Evolutionary conservation across 1,284 basidiomycete species (phyloP).

Genomic region (Mrakiaceae sp.): DNA sequence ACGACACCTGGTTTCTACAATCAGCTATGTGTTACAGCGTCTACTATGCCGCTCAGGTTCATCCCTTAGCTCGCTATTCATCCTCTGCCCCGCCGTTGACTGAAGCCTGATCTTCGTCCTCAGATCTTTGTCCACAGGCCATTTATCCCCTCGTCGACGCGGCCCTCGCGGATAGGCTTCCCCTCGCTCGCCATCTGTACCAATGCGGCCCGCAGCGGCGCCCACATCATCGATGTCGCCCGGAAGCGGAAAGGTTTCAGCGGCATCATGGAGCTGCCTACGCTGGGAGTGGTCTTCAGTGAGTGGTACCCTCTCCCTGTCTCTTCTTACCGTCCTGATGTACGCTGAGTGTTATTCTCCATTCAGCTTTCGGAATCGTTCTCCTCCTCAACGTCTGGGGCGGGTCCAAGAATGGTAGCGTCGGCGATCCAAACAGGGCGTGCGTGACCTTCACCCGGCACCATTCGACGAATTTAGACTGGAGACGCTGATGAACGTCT

Average conservation of each 20-base stretch:
- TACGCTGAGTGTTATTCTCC: background rate
- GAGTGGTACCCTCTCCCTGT: too few species aligned
- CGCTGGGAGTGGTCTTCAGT: too few species aligned
- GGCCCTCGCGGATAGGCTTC: slow-evolving; percentile 27
- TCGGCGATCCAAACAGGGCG: slow-evolving; percentile 36
- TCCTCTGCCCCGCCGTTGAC: background rate
- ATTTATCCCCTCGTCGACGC: slow-evolving; percentile 51
- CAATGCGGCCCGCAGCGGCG: slow-evolving; percentile 67
- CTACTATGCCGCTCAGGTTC: slow-evolving; percentile 48
- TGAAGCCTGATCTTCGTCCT: background rate
- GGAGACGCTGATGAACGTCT: too few species aligned
- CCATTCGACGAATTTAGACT: too few species aligned
- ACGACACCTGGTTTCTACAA: slow-evolving; percentile 55
- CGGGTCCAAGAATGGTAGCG: slow-evolving; percentile 48
- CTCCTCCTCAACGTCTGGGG: slow-evolving; percentile 64
- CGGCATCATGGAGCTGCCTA: background rate
- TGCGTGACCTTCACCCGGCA: too few species aligned
- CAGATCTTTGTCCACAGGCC: slow-evolving; percentile 64
- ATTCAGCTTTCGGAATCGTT: slow-evolving; percentile 46
- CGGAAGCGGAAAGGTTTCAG: slow-evolving; percentile 13
- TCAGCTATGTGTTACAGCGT: slow-evolving; percentile 52
- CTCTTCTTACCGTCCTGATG: too few species aligned
- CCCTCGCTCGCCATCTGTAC: slow-evolving; percentile 73
- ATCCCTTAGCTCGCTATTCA: background rate
- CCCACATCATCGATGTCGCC: slow-evolving; percentile 49